Evolutionary conservation across 176 grass and related monocot genomes (phyloP), one percentile per base, ranked within the genome.

Genomic region (sorghum (Sorghum bicolor)): DNA sequence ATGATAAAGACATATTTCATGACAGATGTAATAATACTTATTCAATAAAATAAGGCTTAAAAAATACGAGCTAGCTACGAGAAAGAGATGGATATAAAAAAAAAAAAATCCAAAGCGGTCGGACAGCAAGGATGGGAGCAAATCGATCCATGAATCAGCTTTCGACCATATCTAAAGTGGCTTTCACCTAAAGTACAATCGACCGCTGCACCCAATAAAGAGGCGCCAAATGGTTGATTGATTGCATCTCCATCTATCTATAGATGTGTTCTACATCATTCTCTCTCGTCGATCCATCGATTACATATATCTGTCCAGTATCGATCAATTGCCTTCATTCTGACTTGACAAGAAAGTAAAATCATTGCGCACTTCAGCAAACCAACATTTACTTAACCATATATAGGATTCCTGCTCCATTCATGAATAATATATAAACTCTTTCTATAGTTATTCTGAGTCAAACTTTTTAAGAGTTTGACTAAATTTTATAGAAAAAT

Each of bases 311-410:
- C 52, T 58, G 19, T 74, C 30, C 32, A 58, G 22, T 24, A 38
- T 43, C 52, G 20, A 83, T 75, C 60, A 5, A 67, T 84, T 39
- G 74, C 83, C 63, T 60, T 60, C n/a, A 30, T 43, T 58, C 72
- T 58, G 64, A 77, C 83, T 85, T 77, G 63, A 85, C 74, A 69
- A 10, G 45, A 84, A 84, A 84, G 82, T 68, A 84, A 84, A 84
- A 85, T 77, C 74, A 85, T 85, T 70, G 61, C 57, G 36, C 55
- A 50, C 50, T 52, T 57, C 10, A 55, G 61, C 33, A 53, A 65
- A 17, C 41, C 10, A 36, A 45, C 53, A 5, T 83, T 14, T 30
- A 22, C 45, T 69, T 62, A 34, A 67, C 63, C 55, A 34, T 76
- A 40, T 52, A 57, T n/a, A n/a, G n/a, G n/a, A n/a, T n/a, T n/a